Evolutionary conservation across 768 basidiomycete species (phyloP).

Genomic region (Lyophyllum atratum): DNA sequence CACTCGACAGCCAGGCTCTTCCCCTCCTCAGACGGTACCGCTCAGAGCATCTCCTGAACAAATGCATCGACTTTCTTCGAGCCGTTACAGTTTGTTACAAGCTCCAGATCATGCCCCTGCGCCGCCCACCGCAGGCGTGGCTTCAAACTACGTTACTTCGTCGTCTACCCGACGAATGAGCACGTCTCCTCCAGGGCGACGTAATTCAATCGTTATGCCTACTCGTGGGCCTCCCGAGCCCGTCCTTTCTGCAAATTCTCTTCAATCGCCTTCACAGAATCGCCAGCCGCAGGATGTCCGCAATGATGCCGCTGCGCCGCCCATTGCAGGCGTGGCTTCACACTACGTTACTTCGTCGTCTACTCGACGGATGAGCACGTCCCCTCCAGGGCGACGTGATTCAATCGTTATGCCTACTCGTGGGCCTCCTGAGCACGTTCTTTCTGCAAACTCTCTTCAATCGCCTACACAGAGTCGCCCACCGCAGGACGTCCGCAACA

Average conservation of each 20-base stretch:
- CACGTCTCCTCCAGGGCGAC: background rate
- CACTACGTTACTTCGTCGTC: conserved; percentile 1
- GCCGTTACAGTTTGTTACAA: background rate
- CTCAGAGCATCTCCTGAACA: conserved; percentile 6
- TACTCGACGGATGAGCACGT: background rate
- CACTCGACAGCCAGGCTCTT: background rate
- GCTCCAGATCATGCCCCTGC: background rate
- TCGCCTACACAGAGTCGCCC: background rate
- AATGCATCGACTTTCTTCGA: background rate
- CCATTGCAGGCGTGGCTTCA: background rate
- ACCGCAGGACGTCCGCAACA: background rate
- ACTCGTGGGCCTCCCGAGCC: background rate
- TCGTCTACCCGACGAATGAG: background rate
- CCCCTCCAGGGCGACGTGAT: conserved; percentile 2
- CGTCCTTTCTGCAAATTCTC: background rate
- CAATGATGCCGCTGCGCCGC: background rate
- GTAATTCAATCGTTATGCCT: conserved; percentile 3
- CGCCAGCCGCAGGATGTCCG: background rate
- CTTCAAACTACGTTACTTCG: conserved; percentile 1
- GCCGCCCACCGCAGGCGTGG: background rate
- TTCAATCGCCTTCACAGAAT: background rate
- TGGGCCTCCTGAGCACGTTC: background rate
- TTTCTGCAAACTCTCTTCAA: background rate
- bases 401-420: background rate
- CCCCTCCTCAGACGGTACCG: background rate